Base-by-base conservation (phyloP, 2,329 filamentous ascomycete genomes). In the Aspergillus clavatus region DNA sequence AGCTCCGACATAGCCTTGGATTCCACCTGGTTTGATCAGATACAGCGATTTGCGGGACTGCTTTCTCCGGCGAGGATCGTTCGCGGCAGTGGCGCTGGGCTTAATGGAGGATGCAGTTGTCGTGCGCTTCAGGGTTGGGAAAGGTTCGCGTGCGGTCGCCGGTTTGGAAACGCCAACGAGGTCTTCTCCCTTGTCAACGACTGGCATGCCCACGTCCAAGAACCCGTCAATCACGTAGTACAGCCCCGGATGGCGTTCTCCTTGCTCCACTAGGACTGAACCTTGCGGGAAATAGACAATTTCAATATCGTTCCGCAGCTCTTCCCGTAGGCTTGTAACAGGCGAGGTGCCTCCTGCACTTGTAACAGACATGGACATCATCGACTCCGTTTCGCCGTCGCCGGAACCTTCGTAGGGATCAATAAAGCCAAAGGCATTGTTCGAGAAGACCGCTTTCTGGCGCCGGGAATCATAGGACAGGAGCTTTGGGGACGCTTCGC, bases 161-260 rank as follows among this genome's bases (percentile, higher is more conserved):
- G 58, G 52, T 35, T 60, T 60, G 4, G 66, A 68, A 1, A 58
- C 40, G 7, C 67, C 65, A 12, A 71, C 62, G 10, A 69, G 56
- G 38, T 71, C 67, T 24, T 68, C 65, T 6, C 54, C 71, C 37
- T 80, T 76, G n/a, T 86, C 82, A 31, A 84, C 81, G 0, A 81
- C 73, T 1, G 87, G 83, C n/a, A 94, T 84, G 50, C 89, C 89
- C 35, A 97, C 90, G 59, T 98, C 93, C 27, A 98, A 72, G 58
- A 98, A 98, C 0, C 93, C 93, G 64, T 98, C 93, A 40, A 98
- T 86, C 3, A 98, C 91, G 67, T 98, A 98, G 70, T 98, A 98
- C 0, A 98, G 67, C 0, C 93, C 93, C 0, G 93, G 93, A 56
- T 94, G 95, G n/a, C 93, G 81, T 65, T 98, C 93, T 7, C 93